Evolutionary conservation across 169 alveolate species (phyloP).

Genomic region (Prorocentrum cordatum): DNA sequence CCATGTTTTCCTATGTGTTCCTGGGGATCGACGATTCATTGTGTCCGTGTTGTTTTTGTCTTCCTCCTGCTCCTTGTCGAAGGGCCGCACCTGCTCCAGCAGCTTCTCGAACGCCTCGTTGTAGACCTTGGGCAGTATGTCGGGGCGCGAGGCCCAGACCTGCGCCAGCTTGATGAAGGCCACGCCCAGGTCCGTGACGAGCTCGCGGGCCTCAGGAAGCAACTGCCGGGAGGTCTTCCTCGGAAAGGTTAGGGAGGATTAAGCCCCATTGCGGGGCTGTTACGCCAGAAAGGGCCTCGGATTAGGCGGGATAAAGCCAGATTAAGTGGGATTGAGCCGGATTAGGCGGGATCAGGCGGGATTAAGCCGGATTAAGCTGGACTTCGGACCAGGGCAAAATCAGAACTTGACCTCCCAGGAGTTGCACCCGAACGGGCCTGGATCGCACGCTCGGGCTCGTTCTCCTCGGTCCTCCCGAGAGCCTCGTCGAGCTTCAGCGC

Average conservation of each 20-base stretch:
- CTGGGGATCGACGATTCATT: neutral
- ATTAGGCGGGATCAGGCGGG: neutral
- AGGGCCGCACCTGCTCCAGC: slow-evolving; percentile 63
- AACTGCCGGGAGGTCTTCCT: neutral
- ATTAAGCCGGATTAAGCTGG: neutral
- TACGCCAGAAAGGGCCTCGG: neutral
- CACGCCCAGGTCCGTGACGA: slow-evolving; percentile 52
- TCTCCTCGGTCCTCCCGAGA: neutral
- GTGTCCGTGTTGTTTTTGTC: slow-evolving; percentile 1
- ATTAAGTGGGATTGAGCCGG: neutral
- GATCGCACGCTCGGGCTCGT: neutral
- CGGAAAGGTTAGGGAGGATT: too few relatives aligned
- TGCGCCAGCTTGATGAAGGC: slow-evolving; percentile 66
- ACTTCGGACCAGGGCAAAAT: neutral
- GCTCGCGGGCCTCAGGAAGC: slow-evolving; percentile 22
- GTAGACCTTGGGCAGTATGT: slow-evolving; percentile 27
- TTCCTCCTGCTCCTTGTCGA: neutral
- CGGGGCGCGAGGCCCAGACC: slow-evolving; percentile 63
- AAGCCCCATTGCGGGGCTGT: neutral
- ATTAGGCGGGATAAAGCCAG: neutral
- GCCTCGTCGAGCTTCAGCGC: neutral
- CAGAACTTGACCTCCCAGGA: neutral
- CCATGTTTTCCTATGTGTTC: neutral
- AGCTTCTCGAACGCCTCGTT: slow-evolving; percentile 49
- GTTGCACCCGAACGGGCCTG: neutral